These are phyloP conservation scores for Stropharia rugosoannulata DNA, from an alignment of 768 basidiomycete genomes.

Conservation along the genomic window DNA sequence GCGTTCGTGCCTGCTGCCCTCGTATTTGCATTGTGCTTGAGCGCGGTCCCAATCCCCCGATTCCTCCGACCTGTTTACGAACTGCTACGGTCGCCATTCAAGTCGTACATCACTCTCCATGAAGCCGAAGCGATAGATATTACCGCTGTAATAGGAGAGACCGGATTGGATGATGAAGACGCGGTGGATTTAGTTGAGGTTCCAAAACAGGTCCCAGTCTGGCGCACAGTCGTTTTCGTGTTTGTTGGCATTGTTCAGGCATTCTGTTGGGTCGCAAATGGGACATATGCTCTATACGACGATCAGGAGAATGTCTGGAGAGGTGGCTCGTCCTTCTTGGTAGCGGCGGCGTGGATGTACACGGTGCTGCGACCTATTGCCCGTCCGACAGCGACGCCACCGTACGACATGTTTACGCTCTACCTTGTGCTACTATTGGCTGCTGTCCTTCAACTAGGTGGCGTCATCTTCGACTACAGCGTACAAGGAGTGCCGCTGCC, in stretches of 20 bases:
- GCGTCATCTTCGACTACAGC: conserved; percentile 48
- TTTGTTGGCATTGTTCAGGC: conserved; percentile 55
- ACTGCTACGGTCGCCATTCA: conserved; percentile 32
- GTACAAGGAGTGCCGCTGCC: conserved; percentile 45
- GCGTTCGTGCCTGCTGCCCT: conserved; percentile 45
- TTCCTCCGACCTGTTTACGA: conserved; percentile 21
- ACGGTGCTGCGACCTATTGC: conserved; percentile 54
- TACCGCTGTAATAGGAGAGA: conserved; percentile 18
- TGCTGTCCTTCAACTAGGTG: conserved; percentile 50
- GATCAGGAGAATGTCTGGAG: conserved; percentile 29
- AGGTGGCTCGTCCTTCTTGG: conserved; percentile 41
- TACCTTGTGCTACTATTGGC: conserved; percentile 49
- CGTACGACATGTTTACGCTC: conserved; percentile 61
- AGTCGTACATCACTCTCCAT: conserved; percentile 44
- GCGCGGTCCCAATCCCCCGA: conserved; percentile 29
- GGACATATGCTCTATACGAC: conserved; percentile 51
- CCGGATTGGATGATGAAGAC: conserved; percentile 19
- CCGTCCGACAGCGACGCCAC: conserved; percentile 54
- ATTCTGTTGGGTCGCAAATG: conserved; percentile 57
- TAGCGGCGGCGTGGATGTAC: conserved; percentile 66
- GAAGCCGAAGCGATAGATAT: conserved; percentile 54
- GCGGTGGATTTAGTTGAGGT: conserved; percentile 17
- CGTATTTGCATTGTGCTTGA: conserved; percentile 42
- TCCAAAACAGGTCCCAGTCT: conserved; percentile 40
- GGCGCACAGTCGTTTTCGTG: conserved; percentile 60